Percentiles rank a stretch among this genome's conserved stretches.
Evolutionary conservation across 23 red algal species (phyloP).

Genomic region (Gracilaria domingensis): DNA sequence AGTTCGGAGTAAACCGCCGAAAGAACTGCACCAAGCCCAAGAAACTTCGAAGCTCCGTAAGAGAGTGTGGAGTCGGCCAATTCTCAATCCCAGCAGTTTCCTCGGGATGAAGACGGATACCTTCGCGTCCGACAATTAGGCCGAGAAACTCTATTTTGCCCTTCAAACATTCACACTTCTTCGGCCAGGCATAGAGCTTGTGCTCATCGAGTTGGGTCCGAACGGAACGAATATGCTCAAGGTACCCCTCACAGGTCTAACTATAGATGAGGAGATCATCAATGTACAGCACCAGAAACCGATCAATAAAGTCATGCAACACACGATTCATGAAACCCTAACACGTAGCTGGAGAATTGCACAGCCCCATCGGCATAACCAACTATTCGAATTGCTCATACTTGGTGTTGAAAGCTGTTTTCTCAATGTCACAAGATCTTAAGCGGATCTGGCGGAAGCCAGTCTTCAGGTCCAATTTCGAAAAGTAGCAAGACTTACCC

Average conservation of each 20-base stretch:
- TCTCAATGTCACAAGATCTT: too few species aligned
- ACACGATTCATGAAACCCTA: slow-evolving; percentile 24
- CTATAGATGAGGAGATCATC: slow-evolving; percentile 46
- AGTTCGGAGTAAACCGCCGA: neutral
- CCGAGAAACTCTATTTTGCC: slow-evolving; percentile 18
- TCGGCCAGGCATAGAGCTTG: slow-evolving; percentile 6
- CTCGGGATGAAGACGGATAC: slow-evolving; percentile 1
- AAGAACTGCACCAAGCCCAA: slow-evolving; percentile 22
- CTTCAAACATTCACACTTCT: slow-evolving; percentile 38
- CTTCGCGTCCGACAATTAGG: neutral
- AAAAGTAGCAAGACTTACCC: neutral
- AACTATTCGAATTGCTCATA: slow-evolving; percentile 57
- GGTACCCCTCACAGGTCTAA: neutral
- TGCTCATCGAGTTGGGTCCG: neutral
- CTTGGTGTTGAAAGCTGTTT: too few species aligned
- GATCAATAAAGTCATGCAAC: slow-evolving; percentile 25
- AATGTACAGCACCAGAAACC: slow-evolving; percentile 30
- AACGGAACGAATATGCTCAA: slow-evolving; percentile 7
- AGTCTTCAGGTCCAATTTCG: slow-evolving; percentile 17
- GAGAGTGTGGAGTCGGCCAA: neutral
- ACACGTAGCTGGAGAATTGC: slow-evolving; percentile 20
- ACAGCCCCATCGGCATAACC: slow-evolving; percentile 37
- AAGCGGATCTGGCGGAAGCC: slow-evolving; percentile 33
- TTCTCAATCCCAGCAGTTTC: slow-evolving; percentile 18
- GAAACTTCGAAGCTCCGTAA: slow-evolving; percentile 10